Conservation (phyloP, 306 rosid species). For the Begonia masoniana region DNA sequence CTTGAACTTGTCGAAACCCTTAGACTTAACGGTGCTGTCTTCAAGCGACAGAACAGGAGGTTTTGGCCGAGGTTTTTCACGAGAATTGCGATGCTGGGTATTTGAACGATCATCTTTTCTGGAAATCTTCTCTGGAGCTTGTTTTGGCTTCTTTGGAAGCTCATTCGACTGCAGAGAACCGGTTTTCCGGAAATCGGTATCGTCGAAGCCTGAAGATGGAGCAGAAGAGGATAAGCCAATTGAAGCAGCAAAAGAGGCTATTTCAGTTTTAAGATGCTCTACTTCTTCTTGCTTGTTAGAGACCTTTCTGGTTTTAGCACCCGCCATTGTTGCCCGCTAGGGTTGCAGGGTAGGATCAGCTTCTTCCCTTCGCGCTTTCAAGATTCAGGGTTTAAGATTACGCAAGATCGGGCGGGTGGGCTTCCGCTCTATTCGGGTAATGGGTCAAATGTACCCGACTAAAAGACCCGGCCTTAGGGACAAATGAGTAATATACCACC, state of each 20-base stretch:
- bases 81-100: conserved; percentile 3
- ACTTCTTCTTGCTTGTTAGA: conserved; percentile 30
- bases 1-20: conserved; percentile 35
- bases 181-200: conserved; percentile 66
- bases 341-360: conserved; percentile 1
- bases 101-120: conserved; percentile 6
- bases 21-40: conserved; percentile 21
- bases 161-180: conserved; percentile 24
- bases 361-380: too few species aligned
- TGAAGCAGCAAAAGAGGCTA: conserved; percentile 75
- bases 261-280: conserved; percentile 42
- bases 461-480: too few species aligned
- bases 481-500: too few species aligned
- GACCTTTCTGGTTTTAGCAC: conserved; percentile 24
- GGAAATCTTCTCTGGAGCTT: conserved; percentile 13
- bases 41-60: conserved; percentile 40
- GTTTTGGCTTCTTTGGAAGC: conserved; percentile 17
- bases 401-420: too few species aligned
- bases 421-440: too few species aligned
- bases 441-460: too few species aligned
- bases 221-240: conserved; percentile 56
- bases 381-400: too few species aligned
- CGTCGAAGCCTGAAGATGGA: conserved; percentile 76
- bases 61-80: conserved; percentile 42
- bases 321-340: conserved; percentile 41